Conservation (phyloP, 2,329 filamentous ascomycete genomes). For the Xylariaceae sp. region DNA sequence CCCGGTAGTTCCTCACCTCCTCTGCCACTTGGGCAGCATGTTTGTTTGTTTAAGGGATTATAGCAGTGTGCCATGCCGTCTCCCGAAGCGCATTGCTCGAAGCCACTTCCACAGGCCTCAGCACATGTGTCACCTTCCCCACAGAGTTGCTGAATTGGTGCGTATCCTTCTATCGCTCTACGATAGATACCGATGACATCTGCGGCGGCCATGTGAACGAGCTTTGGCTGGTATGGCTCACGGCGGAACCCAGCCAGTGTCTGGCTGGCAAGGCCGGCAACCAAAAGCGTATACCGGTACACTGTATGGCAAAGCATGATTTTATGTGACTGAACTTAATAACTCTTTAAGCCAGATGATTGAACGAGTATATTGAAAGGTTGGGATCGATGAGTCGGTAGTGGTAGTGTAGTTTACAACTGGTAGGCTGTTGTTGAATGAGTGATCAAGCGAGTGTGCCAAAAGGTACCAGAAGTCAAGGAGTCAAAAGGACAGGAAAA, state of each 20-base stretch:
- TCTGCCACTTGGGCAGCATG: slow-evolving; percentile 53
- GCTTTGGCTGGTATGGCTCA: slow-evolving; percentile 27
- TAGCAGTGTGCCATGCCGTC: slow-evolving; percentile 55
- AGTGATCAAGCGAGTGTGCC: slow-evolving; percentile 5
- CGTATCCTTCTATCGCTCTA: slow-evolving; percentile 26
- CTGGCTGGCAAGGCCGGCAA: slow-evolving; percentile 26
- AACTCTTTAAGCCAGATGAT: background rate
- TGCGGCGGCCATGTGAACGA: slow-evolving; percentile 29
- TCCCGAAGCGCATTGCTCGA: slow-evolving; percentile 32
- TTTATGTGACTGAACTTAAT: background rate
- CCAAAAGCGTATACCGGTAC: slow-evolving; percentile 24
- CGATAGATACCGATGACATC: slow-evolving; percentile 27
- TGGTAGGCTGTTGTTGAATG: slow-evolving; percentile 4
- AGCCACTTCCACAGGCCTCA: slow-evolving; percentile 35
- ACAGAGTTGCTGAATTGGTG: slow-evolving; percentile 31
- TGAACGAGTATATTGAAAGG: background rate
- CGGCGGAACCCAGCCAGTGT: slow-evolving; percentile 25
- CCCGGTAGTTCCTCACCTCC: slow-evolving; percentile 47
- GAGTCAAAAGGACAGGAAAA: background rate
- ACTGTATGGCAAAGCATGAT: slow-evolving; percentile 26
- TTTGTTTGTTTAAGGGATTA: slow-evolving; percentile 48
- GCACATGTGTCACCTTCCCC: slow-evolving; percentile 30
- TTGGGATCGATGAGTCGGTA: background rate
- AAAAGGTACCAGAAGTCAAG: slow-evolving; percentile 3
- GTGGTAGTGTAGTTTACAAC: background rate